Evolutionary conservation across 192 early-diverging fungal species (phyloP), one percentile per base, ranked within the genome.

Genomic region (Kickxella alabastrina): DNA sequence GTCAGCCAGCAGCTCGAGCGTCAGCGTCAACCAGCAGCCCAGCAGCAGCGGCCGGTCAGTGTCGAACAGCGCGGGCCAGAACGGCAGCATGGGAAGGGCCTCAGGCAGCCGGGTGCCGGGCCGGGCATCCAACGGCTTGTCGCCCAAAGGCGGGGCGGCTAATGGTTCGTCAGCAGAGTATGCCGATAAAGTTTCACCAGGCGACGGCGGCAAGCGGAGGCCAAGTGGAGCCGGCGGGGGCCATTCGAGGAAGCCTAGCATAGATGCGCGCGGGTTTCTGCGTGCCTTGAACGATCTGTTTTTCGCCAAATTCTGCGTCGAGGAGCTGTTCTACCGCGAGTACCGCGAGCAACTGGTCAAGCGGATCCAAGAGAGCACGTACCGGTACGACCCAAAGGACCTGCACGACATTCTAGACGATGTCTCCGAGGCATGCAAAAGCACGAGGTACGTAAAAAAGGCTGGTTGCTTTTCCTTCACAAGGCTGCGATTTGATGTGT

Each of bases 371-470:
- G 54, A 70, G 43, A 65, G 69, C 59, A 66, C 76, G 29, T 62
- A 60, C 44, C 54, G 52, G 32, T 65, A 66, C 24, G 62, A 60
- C n/a, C 62, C 65, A 10, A 58, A 38, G 18, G 62, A 73, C 49
- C 52, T 78, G 25, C 56, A 67, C 43, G 62, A 64, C 42, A 68
- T 73, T 15, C 53, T 78, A 4, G 65, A 62, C 23, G 64, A 62
- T 28, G 69, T 78, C 22, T 29, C 48, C 6, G 68, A 70, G 37
- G 65, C 76, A 40, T 66, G 64, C 55, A 66, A 72, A 25, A 68
- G 62, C 61, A 69, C 68, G 29, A 60, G 59, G 73, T 76, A 65
- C n/a, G n/a, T n/a, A n/a, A n/a, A n/a, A n/a, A n/a, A n/a, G n/a
- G n/a, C n/a, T n/a, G n/a, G n/a, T n/a, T n/a, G n/a, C n/a, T 43